phyloP scores from a whole-genome alignment of 768 basidiomycete genomes.

The Lentinula sp. region DNA sequence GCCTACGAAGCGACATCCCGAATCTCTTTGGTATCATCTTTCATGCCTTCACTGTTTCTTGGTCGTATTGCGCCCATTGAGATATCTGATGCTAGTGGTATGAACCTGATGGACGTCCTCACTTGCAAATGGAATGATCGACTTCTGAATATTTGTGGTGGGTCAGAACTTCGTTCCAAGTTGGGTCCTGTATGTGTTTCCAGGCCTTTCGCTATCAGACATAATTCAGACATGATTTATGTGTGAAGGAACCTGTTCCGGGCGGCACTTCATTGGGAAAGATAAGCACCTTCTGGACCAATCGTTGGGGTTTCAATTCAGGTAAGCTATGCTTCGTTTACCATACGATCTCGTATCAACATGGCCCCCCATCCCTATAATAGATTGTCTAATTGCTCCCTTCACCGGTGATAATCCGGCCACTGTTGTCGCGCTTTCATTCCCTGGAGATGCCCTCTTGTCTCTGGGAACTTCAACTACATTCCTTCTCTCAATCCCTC shows the following conservation, averaged over 20 bases:
- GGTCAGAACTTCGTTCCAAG: conserved; percentile 58
- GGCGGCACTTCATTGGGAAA: conserved; percentile 65
- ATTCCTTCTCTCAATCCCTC: conserved; percentile 72
- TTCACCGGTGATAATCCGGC: conserved; percentile 92
- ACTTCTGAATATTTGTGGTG: conserved; percentile 64
- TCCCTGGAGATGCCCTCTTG: conserved; percentile 76
- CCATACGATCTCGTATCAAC: not conserved
- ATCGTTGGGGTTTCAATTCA: conserved; percentile 68
- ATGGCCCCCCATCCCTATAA: not conserved
- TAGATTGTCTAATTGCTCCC: conserved; percentile 74
- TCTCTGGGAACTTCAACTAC: conserved; percentile 89
- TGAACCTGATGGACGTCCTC: conserved; percentile 81
- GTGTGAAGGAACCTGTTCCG: conserved; percentile 51
- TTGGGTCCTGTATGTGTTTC: conserved; percentile 39
- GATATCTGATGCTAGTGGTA: conserved; percentile 84
- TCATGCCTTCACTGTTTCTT: conserved; percentile 77
- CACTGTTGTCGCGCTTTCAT: conserved; percentile 67
- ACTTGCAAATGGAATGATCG: conserved; percentile 68
- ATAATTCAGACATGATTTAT: not conserved
- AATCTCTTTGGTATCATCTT: conserved; percentile 79
- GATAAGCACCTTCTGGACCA: conserved; percentile 64
- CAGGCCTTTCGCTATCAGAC: not conserved
- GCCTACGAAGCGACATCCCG: conserved; percentile 55
- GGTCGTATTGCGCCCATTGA: conserved; percentile 77
- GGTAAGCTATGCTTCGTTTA: conserved; percentile 28